Percentiles rank a stretch among this genome's conserved stretches.
Conservation (phyloP, 2,329 filamentous ascomycete species). For the Didymella lethalis region DNA sequence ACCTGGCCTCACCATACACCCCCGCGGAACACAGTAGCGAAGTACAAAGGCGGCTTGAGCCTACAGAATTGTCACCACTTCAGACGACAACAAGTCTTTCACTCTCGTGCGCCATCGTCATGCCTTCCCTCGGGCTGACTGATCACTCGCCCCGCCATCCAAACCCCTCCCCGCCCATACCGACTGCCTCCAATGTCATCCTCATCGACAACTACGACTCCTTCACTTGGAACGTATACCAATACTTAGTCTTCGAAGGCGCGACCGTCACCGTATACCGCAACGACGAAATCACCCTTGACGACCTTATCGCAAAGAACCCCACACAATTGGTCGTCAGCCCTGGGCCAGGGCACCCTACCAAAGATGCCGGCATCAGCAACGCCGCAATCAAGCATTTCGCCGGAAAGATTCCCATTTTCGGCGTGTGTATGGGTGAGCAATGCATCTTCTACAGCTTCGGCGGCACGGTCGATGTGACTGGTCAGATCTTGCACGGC, state of each 20-base stretch:
- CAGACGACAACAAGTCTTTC: not conserved
- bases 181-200: conserved; percentile 87
- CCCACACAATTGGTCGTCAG: conserved; percentile 95
- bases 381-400: conserved; percentile 91
- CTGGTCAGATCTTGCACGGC: conserved; percentile 94
- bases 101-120: conserved; percentile 29
- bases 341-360: conserved; percentile 91
- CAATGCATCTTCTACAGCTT: conserved; percentile 97
- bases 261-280: conserved; percentile 88
- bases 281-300: conserved; percentile 88
- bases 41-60: not conserved
- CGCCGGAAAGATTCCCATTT: conserved; percentile 89
- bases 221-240: conserved; percentile 99
- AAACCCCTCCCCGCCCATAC: conserved; percentile 73
- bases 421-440: conserved; percentile 99
- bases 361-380: conserved; percentile 90
- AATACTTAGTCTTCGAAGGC: conserved; percentile 96
- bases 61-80: not conserved
- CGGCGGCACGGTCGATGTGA: conserved; percentile 88
- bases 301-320: conserved; percentile 81
- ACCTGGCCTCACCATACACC: not conserved
- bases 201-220: conserved; percentile 99
- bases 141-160: conserved; percentile 91
- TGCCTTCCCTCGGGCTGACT: conserved; percentile 61
- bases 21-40: not conserved